Base-by-base conservation (phyloP, 1,284 basidiomycete genomes). In the Ustilago trichophora region DNA sequence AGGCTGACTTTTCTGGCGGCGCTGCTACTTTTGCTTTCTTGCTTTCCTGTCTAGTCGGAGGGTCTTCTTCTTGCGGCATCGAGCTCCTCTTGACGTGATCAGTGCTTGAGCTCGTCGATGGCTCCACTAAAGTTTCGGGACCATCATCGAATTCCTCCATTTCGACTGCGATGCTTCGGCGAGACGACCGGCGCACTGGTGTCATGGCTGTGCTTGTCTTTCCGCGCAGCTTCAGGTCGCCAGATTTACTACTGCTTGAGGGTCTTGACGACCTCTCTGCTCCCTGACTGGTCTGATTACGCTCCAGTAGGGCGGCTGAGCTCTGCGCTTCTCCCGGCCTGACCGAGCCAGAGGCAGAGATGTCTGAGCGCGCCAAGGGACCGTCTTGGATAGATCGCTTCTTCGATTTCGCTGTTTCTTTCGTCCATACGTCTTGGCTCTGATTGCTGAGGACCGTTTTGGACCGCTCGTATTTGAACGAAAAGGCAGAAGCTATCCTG, bases 401-500 rank as follows among this genome's bases (percentile, higher is more conserved):
- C 40, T 40, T 51, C 8, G 48, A 36, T 13, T 16, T 42, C 6
- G 16, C 31, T 10, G 55, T 27, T 27, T 46, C 33, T 2, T 29
- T 21, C 18, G 33, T 26, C 52, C 56, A 59, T 2, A 35, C 56
- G 3, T 44, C 47, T 2, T 53, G 56, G 19, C 44, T 49, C 11
- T 43, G 32, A 11, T 19, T 21, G 29, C 66, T 69, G n/a, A 59
- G 51, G 15, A 19, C 25, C 13, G 60, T 69, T 45, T 55, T 64
- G 2, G 51, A 56, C n/a, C 66, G 37, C 19, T 69, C 66, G 25
- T 52, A 63, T 29, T 69, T 69, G 32, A 69, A 48, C 43, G 56
- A 38, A 16, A 69, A 56, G 0, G 40, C 47, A 7, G 66, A 46
- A 11, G 66, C 66, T 12, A 69, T 24, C 4, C 56, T 50, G 13